Evolutionary conservation across 2,329 filamentous ascomycete species (phyloP), one percentile per base, ranked within the genome.

Genomic region (Fusarium humuli): DNA sequence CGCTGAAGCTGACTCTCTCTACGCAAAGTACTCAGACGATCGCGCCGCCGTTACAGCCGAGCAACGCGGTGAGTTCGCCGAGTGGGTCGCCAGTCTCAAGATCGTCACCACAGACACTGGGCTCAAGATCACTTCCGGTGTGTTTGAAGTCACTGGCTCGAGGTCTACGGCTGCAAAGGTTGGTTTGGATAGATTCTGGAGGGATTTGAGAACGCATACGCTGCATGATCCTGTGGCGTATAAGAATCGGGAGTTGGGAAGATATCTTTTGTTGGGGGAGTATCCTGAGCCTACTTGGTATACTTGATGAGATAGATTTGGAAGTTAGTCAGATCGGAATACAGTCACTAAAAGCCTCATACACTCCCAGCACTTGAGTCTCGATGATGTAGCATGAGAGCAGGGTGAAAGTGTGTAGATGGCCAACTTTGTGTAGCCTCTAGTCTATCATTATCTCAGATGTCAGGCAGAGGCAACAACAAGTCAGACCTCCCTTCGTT

Each of bases 161-260:
- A 84, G 86, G 64, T 83, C 88, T 0, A 91, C 89, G 1, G 83
- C 84, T 0, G 80, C 80, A 57, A 90, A 85, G 70, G 84, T 89
- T 2, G 88, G 88, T 0, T 77, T 92, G 61, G 90, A 91, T 79
- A 80, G 89, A 2, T 91, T 89, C 77, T 91, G 88, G 88, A 82
- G 89, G 47, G 89, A 92, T 73, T 80, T 91, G n/a, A 78, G 90
- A 7, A 91, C 88, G 7, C 90, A 92, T 77, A 87, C 85, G 1
- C 76, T 92, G 71, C 89, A 91, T 78, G 90, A 91, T 76, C 89
- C 89, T 1, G 88, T 91, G 29, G 86, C 88, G 25, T 91, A 91
- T 72, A 91, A 91, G 82, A 88, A 90, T 60, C 78, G 86, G 5
- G 89, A 91, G 77, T 71, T 91, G 54, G 89, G 89, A 0, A 78